phyloP scores from a whole-genome alignment of 306 rosid species.

The Abrus precatorius region DNA sequence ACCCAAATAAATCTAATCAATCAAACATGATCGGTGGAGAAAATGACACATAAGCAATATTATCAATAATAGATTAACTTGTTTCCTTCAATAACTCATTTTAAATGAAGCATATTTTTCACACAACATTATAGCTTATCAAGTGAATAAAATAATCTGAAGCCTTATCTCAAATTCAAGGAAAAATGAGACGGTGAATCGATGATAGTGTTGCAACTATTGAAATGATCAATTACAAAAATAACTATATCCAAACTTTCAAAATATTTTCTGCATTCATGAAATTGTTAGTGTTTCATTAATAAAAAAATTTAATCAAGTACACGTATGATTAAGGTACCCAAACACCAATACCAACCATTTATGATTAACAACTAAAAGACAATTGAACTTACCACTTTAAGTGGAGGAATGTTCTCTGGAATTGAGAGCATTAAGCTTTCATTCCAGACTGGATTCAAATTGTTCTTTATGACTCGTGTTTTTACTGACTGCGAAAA shows the following conservation, averaged over 20 bases:
- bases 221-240: neutral
- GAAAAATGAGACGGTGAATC: neutral
- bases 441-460: conserved; percentile 96
- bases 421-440: conserved; percentile 96
- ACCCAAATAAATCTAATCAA: conserved; percentile 9
- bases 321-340: conserved; percentile 5
- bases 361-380: conserved; percentile 11
- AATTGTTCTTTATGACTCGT: conserved; percentile 82
- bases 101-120: neutral
- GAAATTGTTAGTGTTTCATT: neutral
- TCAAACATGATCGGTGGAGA: neutral
- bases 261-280: conserved; percentile 9
- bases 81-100: no score
- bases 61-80: neutral
- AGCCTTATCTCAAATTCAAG: neutral
- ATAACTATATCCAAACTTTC: neutral
- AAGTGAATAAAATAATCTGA: neutral
- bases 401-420: conserved; percentile 81
- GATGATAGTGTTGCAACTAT: neutral
- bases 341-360: neutral
- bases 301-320: neutral
- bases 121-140: neutral
- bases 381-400: conserved; percentile 71
- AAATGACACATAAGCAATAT: neutral
- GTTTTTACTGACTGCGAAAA: conserved; percentile 91